Evolutionary conservation across 805 yeast genomes (phyloP).

Genomic region (Ascoidea asiatica): DNA sequence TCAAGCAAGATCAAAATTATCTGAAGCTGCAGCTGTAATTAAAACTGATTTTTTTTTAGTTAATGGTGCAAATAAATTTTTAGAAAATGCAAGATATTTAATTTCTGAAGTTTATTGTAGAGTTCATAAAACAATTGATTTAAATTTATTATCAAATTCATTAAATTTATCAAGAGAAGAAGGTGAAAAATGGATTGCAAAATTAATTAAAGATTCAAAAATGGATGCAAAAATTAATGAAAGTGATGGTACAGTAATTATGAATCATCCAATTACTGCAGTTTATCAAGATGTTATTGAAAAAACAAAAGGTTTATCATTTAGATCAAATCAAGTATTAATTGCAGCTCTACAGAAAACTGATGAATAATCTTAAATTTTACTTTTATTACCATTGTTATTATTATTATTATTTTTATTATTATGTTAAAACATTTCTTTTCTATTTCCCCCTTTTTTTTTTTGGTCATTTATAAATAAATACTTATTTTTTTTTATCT

Average conservation of each 20-base stretch:
- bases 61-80: slow-evolving; percentile 25
- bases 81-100: slow-evolving; percentile 33
- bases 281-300: slow-evolving; percentile 59
- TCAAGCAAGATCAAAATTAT: slow-evolving; percentile 32
- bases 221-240: slow-evolving; percentile 43
- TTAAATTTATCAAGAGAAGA: slow-evolving; percentile 31
- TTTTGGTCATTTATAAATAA: background rate
- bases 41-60: slow-evolving; percentile 45
- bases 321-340: slow-evolving; percentile 44
- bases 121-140: slow-evolving; percentile 36
- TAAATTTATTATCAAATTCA: slow-evolving; percentile 28
- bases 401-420: background rate
- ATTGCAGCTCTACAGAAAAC: slow-evolving; percentile 25
- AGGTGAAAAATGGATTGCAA: slow-evolving; percentile 38
- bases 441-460: background rate
- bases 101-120: slow-evolving; percentile 40
- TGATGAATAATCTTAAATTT: background rate
- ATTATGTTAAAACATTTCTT: background rate
- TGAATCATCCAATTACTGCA: slow-evolving; percentile 38
- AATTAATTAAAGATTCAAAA: slow-evolving; percentile 32
- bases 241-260: slow-evolving; percentile 35
- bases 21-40: slow-evolving; percentile 31
- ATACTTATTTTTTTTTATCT: background rate
- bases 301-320: slow-evolving; percentile 51
- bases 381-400: background rate